These are phyloP conservation scores for Kodamaea alishanica DNA, from an alignment of 1,139 yeast genomes.

Conservation along the genomic window DNA sequence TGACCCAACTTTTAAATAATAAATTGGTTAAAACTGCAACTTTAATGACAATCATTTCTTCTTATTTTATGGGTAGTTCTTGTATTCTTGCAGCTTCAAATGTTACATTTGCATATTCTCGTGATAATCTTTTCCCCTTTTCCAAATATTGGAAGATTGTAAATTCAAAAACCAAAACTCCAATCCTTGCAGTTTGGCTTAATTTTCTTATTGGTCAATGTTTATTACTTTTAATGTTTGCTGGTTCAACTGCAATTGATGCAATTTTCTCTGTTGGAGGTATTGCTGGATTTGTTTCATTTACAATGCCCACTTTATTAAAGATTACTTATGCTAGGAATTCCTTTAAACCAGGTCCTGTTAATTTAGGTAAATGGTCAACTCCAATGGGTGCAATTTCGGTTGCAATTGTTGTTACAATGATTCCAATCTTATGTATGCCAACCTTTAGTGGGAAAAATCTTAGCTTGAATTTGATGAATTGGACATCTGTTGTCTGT, in stretches of 20 bases:
- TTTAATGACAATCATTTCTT: conserved; percentile 54
- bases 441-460: conserved; percentile 52
- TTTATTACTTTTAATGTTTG: conserved; percentile 57
- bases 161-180: conserved; percentile 53
- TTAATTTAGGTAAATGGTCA: conserved; percentile 59
- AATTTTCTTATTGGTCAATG: conserved; percentile 58
- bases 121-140: conserved; percentile 68
- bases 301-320: conserved; percentile 62
- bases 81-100: conserved; percentile 69
- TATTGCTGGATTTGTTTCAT: conserved; percentile 67
- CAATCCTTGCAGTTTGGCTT: conserved; percentile 67
- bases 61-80: conserved; percentile 68
- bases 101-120: conserved; percentile 64
- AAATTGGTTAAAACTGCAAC: conserved; percentile 51
- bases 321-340: conserved; percentile 55
- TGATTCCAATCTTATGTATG: conserved; percentile 68
- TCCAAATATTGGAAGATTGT: conserved; percentile 55
- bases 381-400: conserved; percentile 44
- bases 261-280: conserved; percentile 80
- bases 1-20: conserved; percentile 48
- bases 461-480: conserved; percentile 50
- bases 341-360: conserved; percentile 63
- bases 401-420: conserved; percentile 47
- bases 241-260: conserved; percentile 67
- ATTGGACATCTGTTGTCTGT: conserved; percentile 71